Percentiles rank a stretch among this genome's conserved stretches.
Evolutionary conservation across 2,329 filamentous ascomycete species (phyloP).

Genomic region (Pseudogymnoascus sp.): DNA sequence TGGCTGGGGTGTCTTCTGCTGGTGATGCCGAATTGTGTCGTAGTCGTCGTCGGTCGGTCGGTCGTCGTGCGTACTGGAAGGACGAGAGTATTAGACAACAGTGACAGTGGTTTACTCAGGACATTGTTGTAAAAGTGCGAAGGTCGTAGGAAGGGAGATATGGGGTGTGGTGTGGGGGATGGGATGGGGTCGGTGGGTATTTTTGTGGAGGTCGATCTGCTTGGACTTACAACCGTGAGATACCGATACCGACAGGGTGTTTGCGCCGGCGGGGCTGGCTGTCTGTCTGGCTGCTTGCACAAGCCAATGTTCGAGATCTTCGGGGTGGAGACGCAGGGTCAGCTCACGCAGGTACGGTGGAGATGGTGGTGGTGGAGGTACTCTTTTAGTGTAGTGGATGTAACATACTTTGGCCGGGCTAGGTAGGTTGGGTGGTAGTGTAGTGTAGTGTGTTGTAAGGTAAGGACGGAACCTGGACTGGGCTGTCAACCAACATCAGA

Average conservation of each 20-base stretch:
- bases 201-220: background rate
- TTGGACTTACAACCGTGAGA: background rate
- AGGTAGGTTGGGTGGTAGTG: too few species aligned
- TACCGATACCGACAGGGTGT: background rate
- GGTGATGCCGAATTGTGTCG: background rate
- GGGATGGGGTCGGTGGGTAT: background rate
- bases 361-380: background rate
- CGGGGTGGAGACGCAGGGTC: background rate
- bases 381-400: background rate
- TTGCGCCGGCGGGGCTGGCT: too few species aligned
- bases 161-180: background rate
- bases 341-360: background rate
- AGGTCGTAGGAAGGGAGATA: background rate
- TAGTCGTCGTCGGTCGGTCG: background rate
- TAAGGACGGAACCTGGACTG: background rate
- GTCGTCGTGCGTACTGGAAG: background rate
- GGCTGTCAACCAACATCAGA: too few species aligned
- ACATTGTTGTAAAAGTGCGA: background rate
- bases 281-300: background rate
- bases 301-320: background rate
- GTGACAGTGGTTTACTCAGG: background rate
- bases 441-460: too few species aligned
- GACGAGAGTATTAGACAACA: background rate
- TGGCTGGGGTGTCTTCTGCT: background rate
- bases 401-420: background rate